phyloP scores from a whole-genome alignment of 108 stramenopile species.

The Asterionellopsis glacialis region DNA sequence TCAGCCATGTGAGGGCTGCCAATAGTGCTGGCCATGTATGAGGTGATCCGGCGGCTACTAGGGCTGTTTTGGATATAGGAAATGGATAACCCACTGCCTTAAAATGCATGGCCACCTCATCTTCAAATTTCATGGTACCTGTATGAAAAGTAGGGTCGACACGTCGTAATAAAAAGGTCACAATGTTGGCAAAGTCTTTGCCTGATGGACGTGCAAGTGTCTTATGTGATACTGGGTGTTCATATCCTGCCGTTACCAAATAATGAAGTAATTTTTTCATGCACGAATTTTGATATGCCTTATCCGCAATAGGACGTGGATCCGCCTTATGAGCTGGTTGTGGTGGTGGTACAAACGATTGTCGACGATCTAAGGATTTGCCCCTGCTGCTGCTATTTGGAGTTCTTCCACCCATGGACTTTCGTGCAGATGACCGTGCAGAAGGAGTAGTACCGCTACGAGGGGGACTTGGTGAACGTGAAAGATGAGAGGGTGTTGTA shows the following conservation, averaged over 20 bases:
- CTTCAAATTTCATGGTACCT: slow-evolving; percentile 86
- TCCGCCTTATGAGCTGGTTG: slow-evolving; percentile 21
- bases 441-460: neutral
- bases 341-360: slow-evolving; percentile 8
- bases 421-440: neutral
- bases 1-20: slow-evolving; percentile 93
- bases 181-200: slow-evolving; percentile 92
- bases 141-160: slow-evolving; percentile 82
- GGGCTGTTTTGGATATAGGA: slow-evolving; percentile 83
- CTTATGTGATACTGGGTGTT: slow-evolving; percentile 69
- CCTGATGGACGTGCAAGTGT: slow-evolving; percentile 84
- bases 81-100: slow-evolving; percentile 93
- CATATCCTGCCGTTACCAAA: slow-evolving; percentile 64
- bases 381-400: slow-evolving; percentile 14
- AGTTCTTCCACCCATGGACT: neutral
- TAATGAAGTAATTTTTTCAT: slow-evolving; percentile 70
- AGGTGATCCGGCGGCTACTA: slow-evolving; percentile 96
- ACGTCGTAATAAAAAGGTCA: slow-evolving; percentile 88
- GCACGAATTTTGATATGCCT: slow-evolving; percentile 60
- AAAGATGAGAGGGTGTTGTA: slow-evolving; percentile 16
- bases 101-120: slow-evolving; percentile 91
- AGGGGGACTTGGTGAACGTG: neutral
- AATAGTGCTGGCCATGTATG: slow-evolving; percentile 98
- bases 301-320: slow-evolving; percentile 64
- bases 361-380: slow-evolving; percentile 17